Evolutionary conservation across 768 basidiomycete species (phyloP), one percentile per base, ranked within the genome.

Genomic region (Lentinus tigrinus): DNA sequence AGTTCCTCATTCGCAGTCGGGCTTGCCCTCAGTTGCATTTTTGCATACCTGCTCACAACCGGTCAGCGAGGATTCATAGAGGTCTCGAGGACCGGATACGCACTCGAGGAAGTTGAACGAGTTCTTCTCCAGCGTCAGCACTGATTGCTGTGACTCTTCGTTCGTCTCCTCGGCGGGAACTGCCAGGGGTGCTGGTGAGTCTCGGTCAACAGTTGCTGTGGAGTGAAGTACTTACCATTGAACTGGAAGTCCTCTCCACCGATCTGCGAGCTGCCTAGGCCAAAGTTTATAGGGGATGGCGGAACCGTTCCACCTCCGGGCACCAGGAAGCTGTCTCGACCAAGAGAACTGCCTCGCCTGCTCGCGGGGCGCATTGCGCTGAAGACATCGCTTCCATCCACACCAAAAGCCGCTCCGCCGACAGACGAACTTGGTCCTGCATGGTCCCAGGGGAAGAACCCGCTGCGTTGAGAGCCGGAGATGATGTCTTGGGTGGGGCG

Each of bases 391-490:
- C 76, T 81, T 40, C 75, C 76, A 47, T 69, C 65, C 14, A 68
- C 56, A 21, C 72, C 73, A 36, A 73, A 75, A 17, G 66, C 72
- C 2, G 57, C 78, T 24, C 72, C 81, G 31, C 66, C 63, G 24
- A 73, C 75, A 31, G 81, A 85, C 1, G 87, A 88, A 51, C 85
- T 89, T 39, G 75, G 77, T 3, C 85, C 88, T 4, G 80, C 90
- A 68, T 92, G 81, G 66, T 93, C 89, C 91, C 91, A 93, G 5
- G 91, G 91, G 67, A 91, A 91, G 28, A 92, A 67, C 9, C 86
- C 84, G 61, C 84, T 88, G 34, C 80, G 77, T 65, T 90, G 89
- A 19, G 88, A 89, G 27, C 76, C 81, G 46, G 75, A 74, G 40
- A 72, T 69, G 31, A 70, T 70, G 39, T 76, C 74, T 27, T 74